A percentile compares a stretch with the other conserved stretches of the same genome.
Conservation (phyloP, 176 grass and related monocot genomes). For the Alloteropsis semialata region DNA sequence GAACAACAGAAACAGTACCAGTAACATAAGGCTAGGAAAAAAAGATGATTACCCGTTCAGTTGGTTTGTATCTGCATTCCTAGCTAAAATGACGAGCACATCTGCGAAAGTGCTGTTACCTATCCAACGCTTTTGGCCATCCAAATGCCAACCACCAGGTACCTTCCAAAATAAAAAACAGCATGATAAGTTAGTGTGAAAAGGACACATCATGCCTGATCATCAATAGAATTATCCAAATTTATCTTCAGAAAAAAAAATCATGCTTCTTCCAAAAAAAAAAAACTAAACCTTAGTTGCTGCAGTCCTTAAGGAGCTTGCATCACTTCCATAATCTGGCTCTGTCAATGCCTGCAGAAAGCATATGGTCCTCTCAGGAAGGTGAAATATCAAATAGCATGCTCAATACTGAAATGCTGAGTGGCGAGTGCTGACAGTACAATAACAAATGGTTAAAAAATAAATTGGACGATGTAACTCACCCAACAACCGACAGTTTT, state of each 20-base stretch:
- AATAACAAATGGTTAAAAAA: not conserved
- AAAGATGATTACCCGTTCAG: constrained; percentile 74
- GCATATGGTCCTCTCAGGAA: not conserved
- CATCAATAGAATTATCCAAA: not conserved
- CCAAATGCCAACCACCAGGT: constrained; percentile 80
- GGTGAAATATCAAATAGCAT: not conserved
- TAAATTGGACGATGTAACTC: constrained; percentile 32
- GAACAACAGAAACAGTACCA: not conserved
- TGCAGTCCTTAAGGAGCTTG: constrained; percentile 70
- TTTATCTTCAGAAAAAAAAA: not conserved
- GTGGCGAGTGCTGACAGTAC: not conserved
- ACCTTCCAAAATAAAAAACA: constrained; percentile 52
- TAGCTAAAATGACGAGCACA: constrained; percentile 77
- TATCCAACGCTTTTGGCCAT: constrained; percentile 97
- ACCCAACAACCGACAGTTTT: constrained; percentile 91
- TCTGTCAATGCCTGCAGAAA: constrained; percentile 83
- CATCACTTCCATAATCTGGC: constrained; percentile 91
- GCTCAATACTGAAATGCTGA: not conserved
- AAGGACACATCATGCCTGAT: not conserved
- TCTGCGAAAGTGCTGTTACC: constrained; percentile 97
- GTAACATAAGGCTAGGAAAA: not conserved
- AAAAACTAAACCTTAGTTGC: constrained; percentile 84
- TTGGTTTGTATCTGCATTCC: constrained; percentile 81
- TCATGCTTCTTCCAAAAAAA: not conserved
- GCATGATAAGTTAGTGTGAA: constrained; percentile 11